These are phyloP conservation scores for Rhazya stricta DNA, from an alignment of 257 asterid species.

Conservation along the genomic window DNA sequence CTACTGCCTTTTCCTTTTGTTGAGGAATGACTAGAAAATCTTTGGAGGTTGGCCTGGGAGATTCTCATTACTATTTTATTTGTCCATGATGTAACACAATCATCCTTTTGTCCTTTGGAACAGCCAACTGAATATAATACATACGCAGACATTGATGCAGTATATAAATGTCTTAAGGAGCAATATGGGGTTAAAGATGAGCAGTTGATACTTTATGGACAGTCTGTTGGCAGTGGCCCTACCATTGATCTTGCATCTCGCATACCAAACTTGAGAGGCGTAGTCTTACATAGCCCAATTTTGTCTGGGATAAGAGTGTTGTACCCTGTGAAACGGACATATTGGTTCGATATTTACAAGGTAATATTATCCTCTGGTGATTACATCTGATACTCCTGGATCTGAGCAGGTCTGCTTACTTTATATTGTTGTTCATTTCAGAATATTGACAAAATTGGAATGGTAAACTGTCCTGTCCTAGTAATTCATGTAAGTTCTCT, in stretches of 20 bases:
- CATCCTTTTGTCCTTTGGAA: slow-evolving; percentile 42
- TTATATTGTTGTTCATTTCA: slow-evolving; percentile 41
- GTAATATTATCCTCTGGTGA: slow-evolving; percentile 30
- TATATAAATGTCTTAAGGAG: slow-evolving; percentile 96
- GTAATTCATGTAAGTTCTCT: slow-evolving; percentile 86
- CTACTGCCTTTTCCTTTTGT: neutral
- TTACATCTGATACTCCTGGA: slow-evolving; percentile 9
- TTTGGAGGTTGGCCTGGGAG: neutral
- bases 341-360: slow-evolving; percentile 98
- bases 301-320: slow-evolving; percentile 93
- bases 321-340: slow-evolving; percentile 91
- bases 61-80: slow-evolving; percentile 3
- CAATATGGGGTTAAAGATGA: slow-evolving; percentile 89
- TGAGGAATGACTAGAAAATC: neutral
- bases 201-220: slow-evolving; percentile 85
- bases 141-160: slow-evolving; percentile 96
- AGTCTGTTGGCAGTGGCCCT: slow-evolving; percentile 99
- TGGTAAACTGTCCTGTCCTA: slow-evolving; percentile 80
- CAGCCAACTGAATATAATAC: slow-evolving; percentile 99
- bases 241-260: slow-evolving; percentile 94
- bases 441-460: slow-evolving; percentile 94
- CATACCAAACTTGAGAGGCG: slow-evolving; percentile 80
- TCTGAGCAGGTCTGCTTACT: slow-evolving; percentile 15
- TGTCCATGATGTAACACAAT: slow-evolving; percentile 32
- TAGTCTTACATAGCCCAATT: slow-evolving; percentile 93